Evolutionary conservation across 2,329 filamentous ascomycete genomes (phyloP).

Genomic region (Aspergillus fructus): DNA sequence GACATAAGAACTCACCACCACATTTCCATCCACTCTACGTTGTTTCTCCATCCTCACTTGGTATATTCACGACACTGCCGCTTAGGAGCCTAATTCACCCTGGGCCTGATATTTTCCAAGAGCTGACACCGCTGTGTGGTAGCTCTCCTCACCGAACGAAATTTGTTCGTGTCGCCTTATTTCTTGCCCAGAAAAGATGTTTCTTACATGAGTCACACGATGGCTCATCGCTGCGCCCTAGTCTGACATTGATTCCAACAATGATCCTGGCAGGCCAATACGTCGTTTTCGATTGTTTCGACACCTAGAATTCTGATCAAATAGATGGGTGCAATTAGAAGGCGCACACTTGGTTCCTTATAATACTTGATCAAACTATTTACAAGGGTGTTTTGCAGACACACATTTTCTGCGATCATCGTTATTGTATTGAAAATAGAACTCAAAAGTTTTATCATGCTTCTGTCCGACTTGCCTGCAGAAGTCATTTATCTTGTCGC

Average conservation of each 20-base stretch:
- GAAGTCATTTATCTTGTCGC: slow-evolving; percentile 47
- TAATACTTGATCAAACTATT: not conserved
- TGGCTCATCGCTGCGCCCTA: slow-evolving; percentile 10
- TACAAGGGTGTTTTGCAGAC: not conserved
- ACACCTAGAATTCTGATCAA: not conserved
- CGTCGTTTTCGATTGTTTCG: not conserved
- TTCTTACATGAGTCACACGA: slow-evolving; percentile 8
- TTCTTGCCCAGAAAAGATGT: not conserved
- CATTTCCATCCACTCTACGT: not conserved
- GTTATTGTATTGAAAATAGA: not conserved
- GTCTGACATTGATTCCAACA: not conserved
- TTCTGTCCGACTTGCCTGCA: slow-evolving; percentile 38
- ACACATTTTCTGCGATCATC: not conserved
- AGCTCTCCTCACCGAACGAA: not conserved
- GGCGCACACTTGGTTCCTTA: not conserved
- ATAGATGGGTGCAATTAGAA: not conserved
- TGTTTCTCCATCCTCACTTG: not conserved
- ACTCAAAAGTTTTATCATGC: slow-evolving; percentile 21
- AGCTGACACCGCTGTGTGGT: not conserved
- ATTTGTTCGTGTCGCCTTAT: not conserved
- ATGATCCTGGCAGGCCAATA: not conserved
- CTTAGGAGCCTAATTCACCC: too few relatives aligned
- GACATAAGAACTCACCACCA: slow-evolving; percentile 9
- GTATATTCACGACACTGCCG: not conserved
- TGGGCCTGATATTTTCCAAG: too few relatives aligned